phyloP scores from a whole-genome alignment of 139 green algal species.

The Closterium sp. region DNA sequence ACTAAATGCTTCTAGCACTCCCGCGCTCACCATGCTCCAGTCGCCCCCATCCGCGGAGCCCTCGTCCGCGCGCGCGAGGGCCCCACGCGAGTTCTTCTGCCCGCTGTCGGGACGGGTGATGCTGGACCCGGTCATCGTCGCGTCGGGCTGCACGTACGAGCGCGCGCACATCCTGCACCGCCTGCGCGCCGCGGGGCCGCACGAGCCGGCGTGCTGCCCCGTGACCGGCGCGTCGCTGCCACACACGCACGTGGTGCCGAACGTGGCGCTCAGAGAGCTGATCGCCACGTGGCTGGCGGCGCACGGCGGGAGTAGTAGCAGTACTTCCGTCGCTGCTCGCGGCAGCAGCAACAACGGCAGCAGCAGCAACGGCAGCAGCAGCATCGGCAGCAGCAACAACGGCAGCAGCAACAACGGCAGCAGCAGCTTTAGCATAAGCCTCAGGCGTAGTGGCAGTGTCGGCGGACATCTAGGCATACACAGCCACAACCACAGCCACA shows the following conservation, averaged over 20 bases:
- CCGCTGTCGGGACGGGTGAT: constrained; percentile 7
- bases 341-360: too few relatives aligned
- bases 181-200: neutral
- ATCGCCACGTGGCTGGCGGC: neutral
- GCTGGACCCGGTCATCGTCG: constrained; percentile 27
- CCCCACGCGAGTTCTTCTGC: constrained; percentile 9
- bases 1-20: too few relatives aligned
- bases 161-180: constrained; percentile 20
- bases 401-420: neutral
- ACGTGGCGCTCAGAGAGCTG: neutral
- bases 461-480: too few relatives aligned
- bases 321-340: too few relatives aligned
- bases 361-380: too few relatives aligned
- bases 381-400: neutral
- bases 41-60: too few relatives aligned
- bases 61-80: neutral
- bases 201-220: neutral
- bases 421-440: neutral
- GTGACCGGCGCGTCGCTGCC: neutral
- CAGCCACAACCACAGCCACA: neutral
- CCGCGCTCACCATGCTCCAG: neutral
- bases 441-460: neutral
- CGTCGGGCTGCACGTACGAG: constrained; percentile 29
- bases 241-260: neutral
- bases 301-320: neutral